Percentiles rank a stretch among this genome's conserved stretches.
Evolutionary conservation across 148 eudicot species (phyloP).

Genomic region (Nepenthes gracilis): DNA sequence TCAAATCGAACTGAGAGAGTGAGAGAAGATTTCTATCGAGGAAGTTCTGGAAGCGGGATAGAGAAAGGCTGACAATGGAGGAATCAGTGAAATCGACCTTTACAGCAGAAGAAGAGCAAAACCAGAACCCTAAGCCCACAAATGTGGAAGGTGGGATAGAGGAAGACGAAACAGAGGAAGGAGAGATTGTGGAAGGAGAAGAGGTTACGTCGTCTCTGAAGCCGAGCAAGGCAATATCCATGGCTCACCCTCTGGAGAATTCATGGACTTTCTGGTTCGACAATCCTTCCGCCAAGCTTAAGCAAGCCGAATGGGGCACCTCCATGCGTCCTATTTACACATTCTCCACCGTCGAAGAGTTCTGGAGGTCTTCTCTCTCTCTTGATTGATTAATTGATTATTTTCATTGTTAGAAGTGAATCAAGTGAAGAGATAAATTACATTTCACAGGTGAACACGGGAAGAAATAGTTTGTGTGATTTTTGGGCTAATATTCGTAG

Average conservation of each 20-base stretch:
- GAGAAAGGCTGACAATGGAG: background rate
- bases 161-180: background rate
- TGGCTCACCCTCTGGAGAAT: constrained; percentile 1
- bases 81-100: background rate
- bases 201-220: background rate
- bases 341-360: constrained; percentile 78
- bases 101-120: background rate
- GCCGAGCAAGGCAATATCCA: background rate
- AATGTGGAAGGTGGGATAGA: background rate
- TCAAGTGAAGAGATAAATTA: too few relatives aligned
- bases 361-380: constrained; percentile 59
- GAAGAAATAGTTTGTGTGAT: too few relatives aligned
- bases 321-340: constrained; percentile 44
- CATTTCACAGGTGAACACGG: too few relatives aligned
- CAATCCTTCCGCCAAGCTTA: constrained; percentile 2
- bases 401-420: constrained; percentile 1
- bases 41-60: background rate
- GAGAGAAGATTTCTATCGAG: background rate
- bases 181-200: background rate
- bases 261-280: constrained; percentile 7
- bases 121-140: background rate
- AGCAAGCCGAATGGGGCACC: constrained; percentile 1
- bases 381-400: background rate
- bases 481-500: too few relatives aligned
- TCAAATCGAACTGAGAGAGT: background rate